Conservation (phyloP, 352 stramenopile species). For the Pythium guiyangense region DNA sequence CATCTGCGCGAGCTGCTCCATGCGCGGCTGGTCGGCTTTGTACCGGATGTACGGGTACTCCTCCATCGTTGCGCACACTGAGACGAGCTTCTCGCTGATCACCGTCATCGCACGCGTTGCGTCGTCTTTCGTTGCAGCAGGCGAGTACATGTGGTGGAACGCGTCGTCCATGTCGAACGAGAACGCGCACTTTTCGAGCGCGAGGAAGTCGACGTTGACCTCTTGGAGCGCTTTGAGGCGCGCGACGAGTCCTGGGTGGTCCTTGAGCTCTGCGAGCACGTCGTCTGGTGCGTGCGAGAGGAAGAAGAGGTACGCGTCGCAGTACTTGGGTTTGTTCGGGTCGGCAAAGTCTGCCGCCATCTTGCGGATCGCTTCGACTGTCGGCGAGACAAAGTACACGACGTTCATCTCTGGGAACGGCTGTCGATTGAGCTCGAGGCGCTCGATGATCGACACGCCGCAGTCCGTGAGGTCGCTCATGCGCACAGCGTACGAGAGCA, state of each 20-base stretch:
- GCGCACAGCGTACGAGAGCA: constrained; percentile 92
- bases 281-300: constrained; percentile 78
- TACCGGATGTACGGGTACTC: constrained; percentile 97
- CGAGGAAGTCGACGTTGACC: constrained; percentile 96
- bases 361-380: constrained; percentile 70
- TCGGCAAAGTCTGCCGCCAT: constrained; percentile 86
- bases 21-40: constrained; percentile 73
- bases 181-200: constrained; percentile 92
- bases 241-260: constrained; percentile 71
- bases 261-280: constrained; percentile 85
- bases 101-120: constrained; percentile 28
- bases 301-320: constrained; percentile 93
- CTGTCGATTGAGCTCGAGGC: constrained; percentile 92
- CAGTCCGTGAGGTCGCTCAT: constrained; percentile 99
- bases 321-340: constrained; percentile 89
- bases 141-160: constrained; percentile 81
- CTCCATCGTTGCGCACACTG: constrained; percentile 94
- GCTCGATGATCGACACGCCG: constrained; percentile 95
- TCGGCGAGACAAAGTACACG: constrained; percentile 95
- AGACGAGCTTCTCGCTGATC: constrained; percentile 93
- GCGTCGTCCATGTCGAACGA: constrained; percentile 90
- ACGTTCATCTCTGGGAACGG: constrained; percentile 96
- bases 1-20: constrained; percentile 83
- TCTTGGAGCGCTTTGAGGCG: constrained; percentile 89
- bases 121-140: constrained; percentile 38